Conservation (phyloP, 768 basidiomycete genomes). For the Sarcodon sp. region DNA sequence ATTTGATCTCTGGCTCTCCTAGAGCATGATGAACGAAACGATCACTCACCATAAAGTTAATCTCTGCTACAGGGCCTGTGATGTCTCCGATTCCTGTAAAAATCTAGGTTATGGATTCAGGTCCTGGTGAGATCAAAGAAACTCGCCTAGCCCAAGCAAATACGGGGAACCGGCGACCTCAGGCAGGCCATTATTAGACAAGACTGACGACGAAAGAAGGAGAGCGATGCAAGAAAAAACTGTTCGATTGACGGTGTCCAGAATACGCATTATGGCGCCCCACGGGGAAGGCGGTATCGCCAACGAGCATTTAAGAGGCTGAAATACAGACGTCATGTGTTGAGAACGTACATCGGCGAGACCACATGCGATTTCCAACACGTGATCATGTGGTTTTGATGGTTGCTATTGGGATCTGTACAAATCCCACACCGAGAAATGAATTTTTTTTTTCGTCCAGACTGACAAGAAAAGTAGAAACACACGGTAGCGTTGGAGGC, state of each 20-base stretch:
- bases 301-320: background rate
- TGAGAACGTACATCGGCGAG: too few relatives aligned
- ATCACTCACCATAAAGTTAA: background rate
- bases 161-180: constrained; percentile 28
- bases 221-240: constrained; percentile 10
- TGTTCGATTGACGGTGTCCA: constrained; percentile 8
- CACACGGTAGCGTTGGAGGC: too few relatives aligned
- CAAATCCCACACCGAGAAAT: too few relatives aligned
- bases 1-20: constrained; percentile 18
- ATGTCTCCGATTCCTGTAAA: constrained; percentile 54
- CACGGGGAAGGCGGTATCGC: constrained; percentile 4
- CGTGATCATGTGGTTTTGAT: too few relatives aligned
- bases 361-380: too few relatives aligned
- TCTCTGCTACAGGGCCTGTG: constrained; percentile 28
- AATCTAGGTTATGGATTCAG: background rate
- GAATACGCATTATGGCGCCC: constrained; percentile 7
- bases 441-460: too few relatives aligned
- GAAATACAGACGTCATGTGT: too few relatives aligned
- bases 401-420: too few relatives aligned
- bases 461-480: too few relatives aligned
- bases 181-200: constrained; percentile 8
- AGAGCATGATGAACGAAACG: too few relatives aligned
- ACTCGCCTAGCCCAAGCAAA: constrained; percentile 45
- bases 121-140: background rate
- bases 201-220: constrained; percentile 7